Conservation (phyloP, 345 rosid genomes). For the Noccaea bulbosa region DNA sequence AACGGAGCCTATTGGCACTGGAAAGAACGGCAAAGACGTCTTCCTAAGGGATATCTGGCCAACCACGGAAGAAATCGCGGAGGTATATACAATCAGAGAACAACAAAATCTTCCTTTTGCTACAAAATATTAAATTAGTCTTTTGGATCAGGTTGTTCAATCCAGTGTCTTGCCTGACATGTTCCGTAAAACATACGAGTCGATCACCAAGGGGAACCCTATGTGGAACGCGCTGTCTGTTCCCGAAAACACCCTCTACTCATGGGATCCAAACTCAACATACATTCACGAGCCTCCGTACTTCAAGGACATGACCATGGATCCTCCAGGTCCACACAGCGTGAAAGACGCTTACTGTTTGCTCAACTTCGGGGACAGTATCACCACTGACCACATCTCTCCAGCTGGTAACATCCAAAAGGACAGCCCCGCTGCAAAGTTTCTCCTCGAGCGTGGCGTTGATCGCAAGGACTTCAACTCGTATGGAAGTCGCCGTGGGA, state of each 20-base stretch:
- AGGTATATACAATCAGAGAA: conserved; percentile 45
- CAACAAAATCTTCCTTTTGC: neutral
- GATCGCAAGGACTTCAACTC: conserved; percentile 85
- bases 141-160: conserved; percentile 66
- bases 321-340: conserved; percentile 78
- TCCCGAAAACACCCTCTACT: conserved; percentile 64
- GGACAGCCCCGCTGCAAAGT: conserved; percentile 91
- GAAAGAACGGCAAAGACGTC: conserved; percentile 70
- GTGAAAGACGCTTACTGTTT: conserved; percentile 91
- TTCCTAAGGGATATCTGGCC: conserved; percentile 91
- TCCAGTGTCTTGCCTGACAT: conserved; percentile 84
- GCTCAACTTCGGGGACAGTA: conserved; percentile 86
- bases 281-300: conserved; percentile 91
- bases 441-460: conserved; percentile 68
- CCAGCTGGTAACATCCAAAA: conserved; percentile 95
- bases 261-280: conserved; percentile 85
- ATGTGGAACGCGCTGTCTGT: conserved; percentile 87
- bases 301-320: conserved; percentile 90
- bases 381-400: conserved; percentile 92
- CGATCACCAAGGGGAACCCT: conserved; percentile 85
- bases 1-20: conserved; percentile 70
- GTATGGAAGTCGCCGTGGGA: conserved; percentile 98
- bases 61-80: conserved; percentile 78
- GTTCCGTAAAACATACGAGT: conserved; percentile 87
- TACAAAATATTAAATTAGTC: conserved; percentile 14